phyloP scores from a whole-genome alignment of 441 rosid genomes.

The Hypseocharis bilobata region DNA sequence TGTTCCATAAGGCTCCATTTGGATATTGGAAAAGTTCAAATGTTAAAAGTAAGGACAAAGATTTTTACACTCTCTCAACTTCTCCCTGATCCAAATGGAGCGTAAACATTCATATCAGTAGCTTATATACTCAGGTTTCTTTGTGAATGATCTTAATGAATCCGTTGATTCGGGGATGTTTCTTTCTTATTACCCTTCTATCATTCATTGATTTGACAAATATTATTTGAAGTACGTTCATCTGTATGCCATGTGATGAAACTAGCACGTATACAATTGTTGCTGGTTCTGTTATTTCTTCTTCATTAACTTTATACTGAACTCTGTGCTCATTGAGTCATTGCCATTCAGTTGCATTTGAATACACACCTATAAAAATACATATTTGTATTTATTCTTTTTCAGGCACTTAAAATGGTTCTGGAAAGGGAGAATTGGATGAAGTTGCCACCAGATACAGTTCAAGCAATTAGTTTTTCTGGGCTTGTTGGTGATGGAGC shows the following conservation, averaged over 20 bases:
- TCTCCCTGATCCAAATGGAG: background rate
- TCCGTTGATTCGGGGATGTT: background rate
- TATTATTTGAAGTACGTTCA: background rate
- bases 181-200: background rate
- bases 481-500: constrained; percentile 97
- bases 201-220: background rate
- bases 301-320: background rate
- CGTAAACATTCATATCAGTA: background rate
- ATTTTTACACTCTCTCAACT: background rate
- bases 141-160: too few species aligned
- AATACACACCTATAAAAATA: background rate
- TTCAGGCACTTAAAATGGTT: constrained; percentile 95
- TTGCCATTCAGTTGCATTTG: background rate
- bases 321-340: background rate
- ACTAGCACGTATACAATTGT: background rate
- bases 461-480: constrained; percentile 65
- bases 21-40: too few species aligned
- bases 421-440: constrained; percentile 91
- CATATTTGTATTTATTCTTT: constrained; percentile 7
- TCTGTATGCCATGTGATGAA: background rate
- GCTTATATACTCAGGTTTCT: background rate
- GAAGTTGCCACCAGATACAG: constrained; percentile 63
- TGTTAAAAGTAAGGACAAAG: too few species aligned
- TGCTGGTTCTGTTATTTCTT: background rate
- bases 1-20: background rate